phyloP scores from a whole-genome alignment of 192 early-diverging fungal species.

The Coemansia sp. region DNA sequence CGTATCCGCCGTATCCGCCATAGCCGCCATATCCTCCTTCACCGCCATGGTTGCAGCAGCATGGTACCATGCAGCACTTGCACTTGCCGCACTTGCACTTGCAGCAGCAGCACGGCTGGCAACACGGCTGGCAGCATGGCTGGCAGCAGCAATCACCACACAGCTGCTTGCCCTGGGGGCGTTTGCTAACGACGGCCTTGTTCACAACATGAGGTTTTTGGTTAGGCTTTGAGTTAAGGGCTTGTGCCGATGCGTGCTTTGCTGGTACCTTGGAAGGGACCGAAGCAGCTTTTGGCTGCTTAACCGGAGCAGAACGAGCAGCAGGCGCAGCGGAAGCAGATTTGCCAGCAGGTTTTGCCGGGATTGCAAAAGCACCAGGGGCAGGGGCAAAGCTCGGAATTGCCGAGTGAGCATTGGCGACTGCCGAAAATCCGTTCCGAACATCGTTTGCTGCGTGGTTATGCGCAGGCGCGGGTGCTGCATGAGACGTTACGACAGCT shows the following conservation, averaged over 20 bases:
- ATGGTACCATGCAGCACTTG: constrained; percentile 39
- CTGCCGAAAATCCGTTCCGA: background rate
- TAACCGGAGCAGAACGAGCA: background rate
- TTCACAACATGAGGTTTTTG: background rate
- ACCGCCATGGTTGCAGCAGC: constrained; percentile 38
- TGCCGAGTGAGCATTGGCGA: background rate
- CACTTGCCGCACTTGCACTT: constrained; percentile 45
- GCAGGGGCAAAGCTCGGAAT: constrained; percentile 6
- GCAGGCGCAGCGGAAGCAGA: constrained; percentile 9
- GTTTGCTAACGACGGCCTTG: constrained; percentile 6
- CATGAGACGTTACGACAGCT: background rate
- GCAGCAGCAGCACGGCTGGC: constrained; percentile 45
- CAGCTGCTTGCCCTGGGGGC: constrained; percentile 32
- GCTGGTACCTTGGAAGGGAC: background rate
- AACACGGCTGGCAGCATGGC: constrained; percentile 40
- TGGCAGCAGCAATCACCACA: constrained; percentile 49
- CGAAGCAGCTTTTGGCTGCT: background rate
- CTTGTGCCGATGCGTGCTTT: background rate
- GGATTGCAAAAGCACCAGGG: constrained; percentile 10
- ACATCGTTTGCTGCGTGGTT: constrained; percentile 4
- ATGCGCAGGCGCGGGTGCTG: constrained; percentile 1
- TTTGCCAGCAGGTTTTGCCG: constrained; percentile 9
- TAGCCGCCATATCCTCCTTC: constrained; percentile 22
- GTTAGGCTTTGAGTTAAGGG: constrained; percentile 1
- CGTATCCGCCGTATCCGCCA: constrained; percentile 9